phyloP scores from a whole-genome alignment of 768 basidiomycete species.

The Lanmaoa pseudosensibilis region DNA sequence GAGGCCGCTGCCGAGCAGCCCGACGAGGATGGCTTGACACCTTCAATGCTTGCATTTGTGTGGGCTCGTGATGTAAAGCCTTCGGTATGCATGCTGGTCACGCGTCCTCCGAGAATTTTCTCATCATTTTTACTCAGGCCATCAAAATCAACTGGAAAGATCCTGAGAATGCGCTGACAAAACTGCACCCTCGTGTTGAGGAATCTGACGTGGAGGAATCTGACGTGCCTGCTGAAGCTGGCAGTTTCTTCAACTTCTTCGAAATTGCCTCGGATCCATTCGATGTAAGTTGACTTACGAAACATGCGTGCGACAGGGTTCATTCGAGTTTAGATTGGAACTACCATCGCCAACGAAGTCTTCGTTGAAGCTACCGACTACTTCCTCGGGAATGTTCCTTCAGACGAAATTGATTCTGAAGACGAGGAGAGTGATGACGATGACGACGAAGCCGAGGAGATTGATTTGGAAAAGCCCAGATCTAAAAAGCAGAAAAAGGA shows the following conservation, averaged over 20 bases:
- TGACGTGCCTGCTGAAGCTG: slow-evolving; percentile 61
- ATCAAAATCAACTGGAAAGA: slow-evolving; percentile 82
- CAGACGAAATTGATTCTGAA: slow-evolving; percentile 62
- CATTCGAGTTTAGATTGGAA: slow-evolving; percentile 55
- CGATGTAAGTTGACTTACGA: slow-evolving; percentile 51
- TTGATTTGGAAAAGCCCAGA: slow-evolving; percentile 83
- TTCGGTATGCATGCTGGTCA: slow-evolving; percentile 46
- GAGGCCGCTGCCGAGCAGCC: slow-evolving; percentile 54
- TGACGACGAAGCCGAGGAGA: slow-evolving; percentile 80
- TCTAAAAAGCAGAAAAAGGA: slow-evolving; percentile 65
- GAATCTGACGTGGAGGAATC: slow-evolving; percentile 57
- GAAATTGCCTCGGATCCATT: slow-evolving; percentile 62
- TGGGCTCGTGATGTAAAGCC: slow-evolving; percentile 75
- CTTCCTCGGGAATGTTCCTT: slow-evolving; percentile 67
- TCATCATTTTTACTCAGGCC: slow-evolving; percentile 40
- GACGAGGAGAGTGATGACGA: slow-evolving; percentile 70
- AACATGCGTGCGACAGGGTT: slow-evolving; percentile 1
- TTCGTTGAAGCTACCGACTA: slow-evolving; percentile 82
- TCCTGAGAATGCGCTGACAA: slow-evolving; percentile 70
- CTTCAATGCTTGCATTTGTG: slow-evolving; percentile 75
- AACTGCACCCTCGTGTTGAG: slow-evolving; percentile 66
- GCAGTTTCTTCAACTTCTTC: slow-evolving; percentile 90
- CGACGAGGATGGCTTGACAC: slow-evolving; percentile 74
- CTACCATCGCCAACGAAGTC: slow-evolving; percentile 70
- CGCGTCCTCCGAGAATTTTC: not conserved